Base-by-base conservation (phyloP, 2,329 filamentous ascomycete genomes). In the Phoma sp. region DNA sequence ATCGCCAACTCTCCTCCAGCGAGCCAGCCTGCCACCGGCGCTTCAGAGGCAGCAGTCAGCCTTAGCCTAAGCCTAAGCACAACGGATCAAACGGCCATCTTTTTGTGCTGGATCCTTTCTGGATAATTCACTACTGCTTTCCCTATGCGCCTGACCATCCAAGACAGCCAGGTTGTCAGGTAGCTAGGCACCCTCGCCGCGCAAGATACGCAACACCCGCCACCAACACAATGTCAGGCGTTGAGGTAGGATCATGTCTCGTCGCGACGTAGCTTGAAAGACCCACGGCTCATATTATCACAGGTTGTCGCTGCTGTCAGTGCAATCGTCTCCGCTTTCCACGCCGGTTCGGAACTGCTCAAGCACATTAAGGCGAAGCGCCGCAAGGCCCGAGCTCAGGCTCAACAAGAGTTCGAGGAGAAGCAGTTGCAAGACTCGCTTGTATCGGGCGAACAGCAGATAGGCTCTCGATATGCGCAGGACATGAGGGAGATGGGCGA, bases 281-380 rank as follows among this genome's bases (percentile, higher is more conserved):
- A 24, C 24, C 17, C 19, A 21, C 4, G 4, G 35, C 25, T 45
- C 25, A 40, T 25, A 1, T 2, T 33, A 39, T 9, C 32, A 12
- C 41, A 78, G 69, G 75, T 78, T 6, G 65, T 76, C 40, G 73
- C 69, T 22, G 77, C 76, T 44, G 75, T 79, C n/a, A 66, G 74
- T n/a, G 74, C 77, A 8, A 72, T 79, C 10, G 67, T 77, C 8
- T 75, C 73, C 10, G 76, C 77, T 7, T 79, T 79, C 58, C 75
- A 77, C 57, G 73, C 68, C n/a, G 76, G 70, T 15, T 72, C 75
- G 27, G 75, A 78, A 25, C 61, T 78, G 43, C 61, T 75, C 27
- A 67, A 72, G 38, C 63, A 67, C 19, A 66, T 77, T 56, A 72
- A 72, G 57, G 69, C 73, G 53, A 71, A 70, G 43, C 69, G 68